Base-by-base conservation (phyloP, 2,329 filamentous ascomycete species). In the Hymenoscyphus linearis region DNA sequence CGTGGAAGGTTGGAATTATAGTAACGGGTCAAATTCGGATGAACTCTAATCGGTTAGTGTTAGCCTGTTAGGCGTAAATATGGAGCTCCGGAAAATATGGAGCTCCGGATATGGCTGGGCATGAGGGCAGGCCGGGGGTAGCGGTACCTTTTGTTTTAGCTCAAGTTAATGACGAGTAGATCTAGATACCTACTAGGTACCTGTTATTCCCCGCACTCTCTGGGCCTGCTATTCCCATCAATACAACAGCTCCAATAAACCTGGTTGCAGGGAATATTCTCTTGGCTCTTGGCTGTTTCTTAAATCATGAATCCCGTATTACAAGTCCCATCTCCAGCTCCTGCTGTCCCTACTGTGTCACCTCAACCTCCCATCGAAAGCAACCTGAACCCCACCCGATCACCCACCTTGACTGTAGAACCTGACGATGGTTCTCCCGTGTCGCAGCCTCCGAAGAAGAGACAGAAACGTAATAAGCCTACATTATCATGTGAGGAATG, bases 401-500 rank as follows among this genome's bases (percentile, higher is more conserved):
- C 60, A 10, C 66, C 67, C 13, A 25, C 18, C 18, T 58, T 66
- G 25, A 10, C 12, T 9, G 34, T 63, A 35, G 63, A 66, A 22
- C 9, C 47, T 10, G 67, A 66, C 31, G 56, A 66, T 55, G 64
- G 40, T 13, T 57, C 59, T 22, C 7, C 37, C 26, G n/a, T 35
- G 3, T 25, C n/a, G 16, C 66, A 67, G 52, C 68, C 65, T 12
- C 59, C 62, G 3, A 72, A 68, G 64, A 90, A 89, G 78, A 91
- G 89, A 76, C 89, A 93, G 76, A 92, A 89, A 77, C 84, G 90
- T 55, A 93, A 93, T 76, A 93, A 93, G 74, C 90, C 90, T 3
- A 93, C 89, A 1, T 72, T 93, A 64, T 91, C 87, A 55, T 93
- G 90, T 70, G 83, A 86, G 64, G 88, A 91, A 72, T 93, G 90